Percentiles rank a stretch among this genome's conserved stretches.
Evolutionary conservation across 2,329 filamentous ascomycete species (phyloP).

Genomic region (Paecilomyces niveus): DNA sequence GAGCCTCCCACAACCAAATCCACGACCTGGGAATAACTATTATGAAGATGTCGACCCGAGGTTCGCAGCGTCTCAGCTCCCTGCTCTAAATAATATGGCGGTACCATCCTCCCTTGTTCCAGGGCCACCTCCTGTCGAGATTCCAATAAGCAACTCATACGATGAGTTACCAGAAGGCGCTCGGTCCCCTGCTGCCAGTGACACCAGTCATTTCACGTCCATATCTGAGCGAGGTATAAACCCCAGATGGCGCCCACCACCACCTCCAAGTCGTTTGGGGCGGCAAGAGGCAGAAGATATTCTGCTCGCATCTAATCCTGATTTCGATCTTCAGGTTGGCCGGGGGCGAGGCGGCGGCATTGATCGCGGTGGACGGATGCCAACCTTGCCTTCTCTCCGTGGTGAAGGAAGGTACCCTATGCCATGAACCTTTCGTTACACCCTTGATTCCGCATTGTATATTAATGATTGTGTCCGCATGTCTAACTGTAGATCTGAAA

Average conservation of each 20-base stretch:
- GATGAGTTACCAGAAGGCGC: slow-evolving; percentile 58
- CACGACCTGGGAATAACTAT: slow-evolving; percentile 52
- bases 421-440: neutral
- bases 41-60: slow-evolving; percentile 92
- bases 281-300: slow-evolving; percentile 60
- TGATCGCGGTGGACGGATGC: slow-evolving; percentile 9
- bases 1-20: slow-evolving; percentile 16
- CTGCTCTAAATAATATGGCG: slow-evolving; percentile 16
- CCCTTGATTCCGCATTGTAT: neutral
- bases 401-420: slow-evolving; percentile 4
- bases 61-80: slow-evolving; percentile 54
- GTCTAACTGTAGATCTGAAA: neutral
- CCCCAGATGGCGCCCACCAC: slow-evolving; percentile 63
- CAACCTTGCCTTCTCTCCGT: slow-evolving; percentile 6
- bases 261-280: slow-evolving; percentile 39
- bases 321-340: slow-evolving; percentile 63
- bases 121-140: slow-evolving; percentile 30
- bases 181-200: slow-evolving; percentile 68
- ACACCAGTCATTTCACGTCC: slow-evolving; percentile 80
- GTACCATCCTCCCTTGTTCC: slow-evolving; percentile 32
- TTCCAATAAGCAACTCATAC: slow-evolving; percentile 43
- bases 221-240: slow-evolving; percentile 85
- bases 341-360: slow-evolving; percentile 14
- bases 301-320: slow-evolving; percentile 71
- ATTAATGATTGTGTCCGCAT: neutral